phyloP scores from a whole-genome alignment of 2,329 filamentous ascomycete genomes.

The Apiospora hydei region DNA sequence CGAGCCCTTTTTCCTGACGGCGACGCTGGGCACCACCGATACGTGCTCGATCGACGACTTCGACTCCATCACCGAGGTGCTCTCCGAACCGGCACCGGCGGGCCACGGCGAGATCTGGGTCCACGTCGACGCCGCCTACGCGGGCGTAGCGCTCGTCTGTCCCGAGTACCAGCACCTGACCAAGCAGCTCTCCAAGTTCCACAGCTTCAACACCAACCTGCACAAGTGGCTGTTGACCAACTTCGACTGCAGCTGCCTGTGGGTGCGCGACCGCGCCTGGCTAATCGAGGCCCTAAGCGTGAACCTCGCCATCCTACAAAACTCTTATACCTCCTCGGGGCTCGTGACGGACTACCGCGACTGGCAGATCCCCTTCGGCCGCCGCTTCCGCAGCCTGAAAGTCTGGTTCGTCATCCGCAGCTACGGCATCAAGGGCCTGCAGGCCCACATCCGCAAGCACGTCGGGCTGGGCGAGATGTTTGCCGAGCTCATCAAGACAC shows the following conservation, averaged over 20 bases:
- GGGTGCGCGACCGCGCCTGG: constrained; percentile 75
- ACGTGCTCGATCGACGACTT: constrained; percentile 90
- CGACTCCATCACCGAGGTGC: constrained; percentile 64
- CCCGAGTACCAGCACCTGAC: constrained; percentile 80
- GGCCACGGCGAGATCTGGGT: constrained; percentile 74
- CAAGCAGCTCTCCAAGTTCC: constrained; percentile 69
- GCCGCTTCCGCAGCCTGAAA: constrained; percentile 88
- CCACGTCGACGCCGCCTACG: constrained; percentile 93
- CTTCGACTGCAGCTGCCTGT: constrained; percentile 86
- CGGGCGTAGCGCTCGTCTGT: constrained; percentile 82
- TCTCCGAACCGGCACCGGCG: constrained; percentile 45
- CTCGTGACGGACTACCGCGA: constrained; percentile 94
- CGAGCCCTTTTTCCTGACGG: constrained; percentile 85
- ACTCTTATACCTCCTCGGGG: constrained; percentile 80
- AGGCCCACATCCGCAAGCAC: constrained; percentile 74
- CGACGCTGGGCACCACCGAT: constrained; percentile 85
- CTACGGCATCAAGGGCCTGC: constrained; percentile 81
- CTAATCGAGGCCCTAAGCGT: constrained; percentile 83
- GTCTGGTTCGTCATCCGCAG: constrained; percentile 92
- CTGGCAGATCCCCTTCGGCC: constrained; percentile 94
- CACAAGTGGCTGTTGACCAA: constrained; percentile 98
- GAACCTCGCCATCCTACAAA: constrained; percentile 81
- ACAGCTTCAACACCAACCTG: constrained; percentile 95
- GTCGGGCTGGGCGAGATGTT: constrained; percentile 76
- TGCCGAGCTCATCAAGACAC: constrained; percentile 61